These are phyloP conservation scores for Geotrichum klebahnii DNA, from an alignment of 1,139 yeast species.

Conservation along the genomic window DNA sequence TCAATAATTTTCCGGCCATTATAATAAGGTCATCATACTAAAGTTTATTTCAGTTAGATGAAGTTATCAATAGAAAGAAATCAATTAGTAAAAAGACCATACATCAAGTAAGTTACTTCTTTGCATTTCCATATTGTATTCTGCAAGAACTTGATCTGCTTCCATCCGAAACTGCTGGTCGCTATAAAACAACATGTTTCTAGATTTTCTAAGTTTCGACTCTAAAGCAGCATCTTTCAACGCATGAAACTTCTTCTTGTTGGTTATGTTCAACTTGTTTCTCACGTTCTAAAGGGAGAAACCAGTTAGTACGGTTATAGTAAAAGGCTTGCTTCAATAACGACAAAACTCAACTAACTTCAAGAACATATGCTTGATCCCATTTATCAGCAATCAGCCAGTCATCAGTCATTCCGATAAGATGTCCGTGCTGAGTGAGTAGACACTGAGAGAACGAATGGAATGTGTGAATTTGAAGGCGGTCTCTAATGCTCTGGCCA, in stretches of 20 bases:
- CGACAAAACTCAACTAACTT: neutral
- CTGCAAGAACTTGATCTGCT: neutral
- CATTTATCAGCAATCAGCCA: slow-evolving; percentile 64
- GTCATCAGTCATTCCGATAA: slow-evolving; percentile 44
- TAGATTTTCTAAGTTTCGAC: neutral
- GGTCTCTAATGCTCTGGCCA: slow-evolving; percentile 33
- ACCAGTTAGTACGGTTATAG: neutral
- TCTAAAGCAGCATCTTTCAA: slow-evolving; percentile 8
- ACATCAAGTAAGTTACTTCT: slow-evolving; percentile 16
- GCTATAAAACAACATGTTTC: neutral
- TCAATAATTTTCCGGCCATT: slow-evolving; percentile 50
- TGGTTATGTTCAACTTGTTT: slow-evolving; percentile 2
- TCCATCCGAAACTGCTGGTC: neutral
- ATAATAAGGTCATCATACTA: slow-evolving; percentile 65
- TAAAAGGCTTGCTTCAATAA: neutral
- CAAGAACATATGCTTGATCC: slow-evolving; percentile 52
- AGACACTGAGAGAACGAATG: slow-evolving; percentile 70
- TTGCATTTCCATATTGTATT: slow-evolving; percentile 18
- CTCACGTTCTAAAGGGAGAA: slow-evolving; percentile 9
- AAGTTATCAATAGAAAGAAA: slow-evolving; percentile 5
- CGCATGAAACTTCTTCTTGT: slow-evolving; percentile 1
- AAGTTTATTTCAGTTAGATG: slow-evolving; percentile 1
- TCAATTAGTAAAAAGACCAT: neutral
- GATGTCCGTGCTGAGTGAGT: slow-evolving; percentile 53
- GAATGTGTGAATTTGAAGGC: slow-evolving; percentile 74